A percentile compares a stretch with the other conserved stretches of the same genome.
These are phyloP conservation scores for Yarrowia porcina DNA, from an alignment of 805 yeast species.

Conservation along the genomic window DNA sequence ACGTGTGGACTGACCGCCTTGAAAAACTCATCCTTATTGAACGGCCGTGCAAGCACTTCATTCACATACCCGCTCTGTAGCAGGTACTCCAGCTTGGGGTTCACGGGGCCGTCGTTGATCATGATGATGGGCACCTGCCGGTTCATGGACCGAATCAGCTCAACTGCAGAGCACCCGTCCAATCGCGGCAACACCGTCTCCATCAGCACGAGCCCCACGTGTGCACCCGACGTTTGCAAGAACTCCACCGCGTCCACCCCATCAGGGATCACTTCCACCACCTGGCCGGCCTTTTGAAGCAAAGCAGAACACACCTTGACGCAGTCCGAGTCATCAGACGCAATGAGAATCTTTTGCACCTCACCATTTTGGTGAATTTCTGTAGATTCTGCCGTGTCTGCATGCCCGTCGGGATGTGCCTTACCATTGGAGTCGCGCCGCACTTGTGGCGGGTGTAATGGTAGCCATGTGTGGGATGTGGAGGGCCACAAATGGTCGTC, in stretches of 20 bases:
- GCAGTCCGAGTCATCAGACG: conserved; percentile 60
- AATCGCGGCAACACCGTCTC: conserved; percentile 56
- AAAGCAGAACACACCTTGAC: conserved; percentile 80
- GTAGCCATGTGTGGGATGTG: background rate
- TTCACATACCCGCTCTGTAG: conserved; percentile 54
- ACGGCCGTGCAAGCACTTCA: conserved; percentile 90
- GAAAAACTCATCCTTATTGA: conserved; percentile 80
- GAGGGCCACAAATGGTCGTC: conserved; percentile 11
- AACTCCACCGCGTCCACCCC: conserved; percentile 79
- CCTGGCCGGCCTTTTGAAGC: conserved; percentile 81
- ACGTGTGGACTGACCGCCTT: conserved; percentile 48
- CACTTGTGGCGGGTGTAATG: conserved; percentile 7
- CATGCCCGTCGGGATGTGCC: background rate
- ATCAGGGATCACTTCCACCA: conserved; percentile 88
- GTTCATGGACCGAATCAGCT: conserved; percentile 81
- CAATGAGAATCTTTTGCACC: conserved; percentile 43
- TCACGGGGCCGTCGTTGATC: conserved; percentile 36
- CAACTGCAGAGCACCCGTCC: conserved; percentile 79
- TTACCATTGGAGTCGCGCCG: background rate
- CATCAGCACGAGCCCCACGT: conserved; percentile 53
- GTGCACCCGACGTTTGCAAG: conserved; percentile 61
- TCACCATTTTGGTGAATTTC: conserved; percentile 12
- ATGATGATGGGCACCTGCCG: conserved; percentile 76
- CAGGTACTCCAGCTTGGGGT: conserved; percentile 28
- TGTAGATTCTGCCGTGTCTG: background rate